Conservation (phyloP, 306 rosid species). For the Phaseolus lunatus region DNA sequence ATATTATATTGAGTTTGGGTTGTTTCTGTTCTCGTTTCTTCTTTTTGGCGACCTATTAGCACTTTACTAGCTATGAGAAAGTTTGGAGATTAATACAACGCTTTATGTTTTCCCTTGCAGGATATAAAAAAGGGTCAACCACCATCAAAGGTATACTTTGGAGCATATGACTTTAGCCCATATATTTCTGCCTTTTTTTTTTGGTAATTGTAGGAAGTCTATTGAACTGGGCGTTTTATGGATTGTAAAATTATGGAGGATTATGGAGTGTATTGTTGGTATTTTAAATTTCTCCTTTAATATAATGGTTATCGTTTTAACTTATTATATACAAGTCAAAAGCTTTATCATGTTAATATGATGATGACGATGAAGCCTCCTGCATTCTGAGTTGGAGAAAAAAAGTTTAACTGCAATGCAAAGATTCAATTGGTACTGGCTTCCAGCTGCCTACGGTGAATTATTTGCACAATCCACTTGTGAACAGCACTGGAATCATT, state of each 20-base stretch:
- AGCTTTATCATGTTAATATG: background rate
- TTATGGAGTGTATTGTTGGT: background rate
- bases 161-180: background rate
- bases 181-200: background rate
- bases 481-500: background rate
- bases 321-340: background rate
- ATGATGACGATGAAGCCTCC: background rate
- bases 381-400: constrained; percentile 30
- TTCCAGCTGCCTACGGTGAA: constrained; percentile 9
- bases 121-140: constrained; percentile 48
- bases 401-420: background rate
- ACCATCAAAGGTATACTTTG: constrained; percentile 61
- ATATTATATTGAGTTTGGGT: background rate
- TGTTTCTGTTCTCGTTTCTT: constrained; percentile 10
- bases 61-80: constrained; percentile 20
- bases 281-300: background rate
- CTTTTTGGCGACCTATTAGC: constrained; percentile 3
- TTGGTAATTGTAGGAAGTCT: background rate
- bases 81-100: constrained; percentile 27
- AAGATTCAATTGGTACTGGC: background rate
- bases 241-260: constrained; percentile 4
- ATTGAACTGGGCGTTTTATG: background rate
- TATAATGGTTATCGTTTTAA: background rate
- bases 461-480: background rate
- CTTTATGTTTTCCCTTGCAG: constrained; percentile 43